Percentiles rank a stretch among this genome's conserved stretches.
phyloP scores from a whole-genome alignment of 306 rosid species.

The Bauhinia variegata region DNA sequence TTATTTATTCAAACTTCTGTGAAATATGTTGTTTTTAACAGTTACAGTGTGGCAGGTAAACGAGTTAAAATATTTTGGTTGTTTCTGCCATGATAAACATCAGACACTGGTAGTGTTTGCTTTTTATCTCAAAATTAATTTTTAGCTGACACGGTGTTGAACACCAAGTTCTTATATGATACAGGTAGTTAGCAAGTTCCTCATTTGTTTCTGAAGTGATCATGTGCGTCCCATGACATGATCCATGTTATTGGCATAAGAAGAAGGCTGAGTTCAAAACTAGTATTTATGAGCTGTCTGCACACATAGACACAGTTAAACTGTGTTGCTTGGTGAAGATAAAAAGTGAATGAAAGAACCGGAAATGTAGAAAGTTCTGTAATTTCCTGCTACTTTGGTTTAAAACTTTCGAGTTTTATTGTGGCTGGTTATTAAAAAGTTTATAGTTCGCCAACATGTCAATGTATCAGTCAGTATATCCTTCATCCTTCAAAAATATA shows the following conservation, averaged over 20 bases:
- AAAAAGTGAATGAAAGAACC: constrained; percentile 29
- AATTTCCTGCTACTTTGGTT: constrained; percentile 12
- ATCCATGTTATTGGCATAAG: constrained; percentile 38
- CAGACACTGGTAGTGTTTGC: constrained; percentile 20
- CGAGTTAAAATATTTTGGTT: constrained; percentile 40
- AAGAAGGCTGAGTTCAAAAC: constrained; percentile 45
- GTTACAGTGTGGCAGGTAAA: constrained; percentile 63
- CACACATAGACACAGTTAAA: constrained; percentile 25
- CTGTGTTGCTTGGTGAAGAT: constrained; percentile 44
- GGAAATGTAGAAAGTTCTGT: constrained; percentile 30
- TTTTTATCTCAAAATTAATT: constrained; percentile 21
- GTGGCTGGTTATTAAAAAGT: constrained; percentile 25
- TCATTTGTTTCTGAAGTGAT: constrained; percentile 49
- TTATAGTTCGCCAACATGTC: constrained; percentile 10
- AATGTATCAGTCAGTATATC: constrained; percentile 2
- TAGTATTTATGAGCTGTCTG: constrained; percentile 35
- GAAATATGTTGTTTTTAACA: constrained; percentile 42
- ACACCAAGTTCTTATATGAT: constrained; percentile 49
- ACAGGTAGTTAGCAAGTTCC: constrained; percentile 51
- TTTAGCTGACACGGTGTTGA: constrained; percentile 47
- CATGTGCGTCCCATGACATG: constrained; percentile 43
- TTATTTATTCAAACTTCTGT: constrained; percentile 24
- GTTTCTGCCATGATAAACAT: constrained; percentile 33
- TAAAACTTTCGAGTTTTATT: constrained; percentile 20
- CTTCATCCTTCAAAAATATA: not conserved